phyloP scores from a whole-genome alignment of 1,139 yeast species.

The Yamadazyma jaroonii region DNA sequence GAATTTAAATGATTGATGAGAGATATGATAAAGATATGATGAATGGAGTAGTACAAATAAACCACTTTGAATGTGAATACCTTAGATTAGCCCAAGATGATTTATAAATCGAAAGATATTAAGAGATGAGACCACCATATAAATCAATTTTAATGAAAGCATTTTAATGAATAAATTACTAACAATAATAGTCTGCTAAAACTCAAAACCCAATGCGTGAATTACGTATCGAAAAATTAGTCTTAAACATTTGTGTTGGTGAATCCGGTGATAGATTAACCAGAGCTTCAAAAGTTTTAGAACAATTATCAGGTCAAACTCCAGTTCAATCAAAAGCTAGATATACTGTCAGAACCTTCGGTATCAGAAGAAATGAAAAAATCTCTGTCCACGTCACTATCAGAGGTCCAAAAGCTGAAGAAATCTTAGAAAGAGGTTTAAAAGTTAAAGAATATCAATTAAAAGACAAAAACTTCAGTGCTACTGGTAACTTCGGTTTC shows the following conservation, averaged over 20 bases:
- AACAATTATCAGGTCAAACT: constrained; percentile 99
- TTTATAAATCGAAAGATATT: too few species aligned
- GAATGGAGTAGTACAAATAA: too few species aligned
- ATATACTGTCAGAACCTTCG: constrained; percentile 99
- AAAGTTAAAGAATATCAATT: constrained; percentile 99
- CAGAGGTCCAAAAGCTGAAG: constrained; percentile 99
- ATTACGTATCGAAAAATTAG: constrained; percentile 98
- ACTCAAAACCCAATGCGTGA: constrained; percentile 86
- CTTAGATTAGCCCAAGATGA: too few species aligned
- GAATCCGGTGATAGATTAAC: constrained; percentile 99
- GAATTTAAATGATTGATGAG: constrained; percentile 1
- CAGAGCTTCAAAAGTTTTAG: constrained; percentile 99
- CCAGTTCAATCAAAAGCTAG: constrained; percentile 99
- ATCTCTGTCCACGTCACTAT: constrained; percentile 98
- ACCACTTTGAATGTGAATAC: too few species aligned
- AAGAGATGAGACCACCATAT: not conserved
- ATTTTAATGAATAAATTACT: constrained; percentile 3
- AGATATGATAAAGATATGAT: not conserved
- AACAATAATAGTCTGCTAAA: constrained; percentile 27
- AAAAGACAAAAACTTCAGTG: constrained; percentile 90
- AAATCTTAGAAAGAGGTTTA: constrained; percentile 99
- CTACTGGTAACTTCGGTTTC: constrained; percentile 99
- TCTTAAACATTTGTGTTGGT: constrained; percentile 99
- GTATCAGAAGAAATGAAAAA: constrained; percentile 99
- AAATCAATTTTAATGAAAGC: too few species aligned